A percentile compares a stretch with the other conserved stretches of the same genome.
phyloP scores from a whole-genome alignment of 2,329 filamentous ascomycete genomes.

The Cryphonectria carpinicola region DNA sequence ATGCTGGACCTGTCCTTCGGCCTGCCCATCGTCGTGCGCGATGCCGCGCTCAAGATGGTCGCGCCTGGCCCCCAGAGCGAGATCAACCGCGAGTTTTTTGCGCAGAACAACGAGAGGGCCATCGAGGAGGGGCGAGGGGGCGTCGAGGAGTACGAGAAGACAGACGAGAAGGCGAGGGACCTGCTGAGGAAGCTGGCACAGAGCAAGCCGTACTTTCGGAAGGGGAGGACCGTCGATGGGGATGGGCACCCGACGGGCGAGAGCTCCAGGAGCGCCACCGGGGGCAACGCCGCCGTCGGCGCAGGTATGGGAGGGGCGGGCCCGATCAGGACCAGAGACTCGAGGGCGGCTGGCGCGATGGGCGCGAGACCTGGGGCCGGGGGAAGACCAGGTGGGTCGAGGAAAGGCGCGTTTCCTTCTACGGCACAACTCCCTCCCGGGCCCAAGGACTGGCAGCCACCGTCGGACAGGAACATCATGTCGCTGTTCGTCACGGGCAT shows the following conservation, averaged over 20 bases:
- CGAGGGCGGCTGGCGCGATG: slow-evolving; percentile 53
- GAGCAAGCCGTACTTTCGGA: slow-evolving; percentile 94
- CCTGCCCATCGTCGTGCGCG: slow-evolving; percentile 89
- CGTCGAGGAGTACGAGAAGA: slow-evolving; percentile 92
- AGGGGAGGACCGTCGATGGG: slow-evolving; percentile 75
- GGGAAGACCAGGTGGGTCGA: slow-evolving; percentile 45
- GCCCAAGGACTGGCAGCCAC: slow-evolving; percentile 84
- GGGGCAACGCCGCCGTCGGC: slow-evolving; percentile 54
- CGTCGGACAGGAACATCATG: slow-evolving; percentile 81
- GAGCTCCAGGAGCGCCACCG: slow-evolving; percentile 43
- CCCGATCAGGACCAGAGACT: slow-evolving; percentile 77
- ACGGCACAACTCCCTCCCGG: slow-evolving; percentile 77
- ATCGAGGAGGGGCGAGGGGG: slow-evolving; percentile 89
- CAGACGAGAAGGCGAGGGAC: slow-evolving; percentile 94
- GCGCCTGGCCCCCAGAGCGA: slow-evolving; percentile 89
- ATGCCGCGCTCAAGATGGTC: slow-evolving; percentile 97
- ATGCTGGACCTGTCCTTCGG: slow-evolving; percentile 98
- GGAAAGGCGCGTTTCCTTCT: slow-evolving; percentile 66
- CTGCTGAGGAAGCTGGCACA: slow-evolving; percentile 81
- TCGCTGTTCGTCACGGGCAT: slow-evolving; percentile 94
- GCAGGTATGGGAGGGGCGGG: slow-evolving; percentile 68
- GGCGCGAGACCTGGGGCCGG: slow-evolving; percentile 49
- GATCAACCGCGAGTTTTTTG: slow-evolving; percentile 96
- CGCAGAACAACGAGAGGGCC: slow-evolving; percentile 93
- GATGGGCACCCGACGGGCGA: slow-evolving; percentile 46